A percentile compares a stretch with the other conserved stretches of the same genome.
Evolutionary conservation across 2,329 filamentous ascomycete genomes (phyloP).

Genomic region (Emericellopsis cladophorae): DNA sequence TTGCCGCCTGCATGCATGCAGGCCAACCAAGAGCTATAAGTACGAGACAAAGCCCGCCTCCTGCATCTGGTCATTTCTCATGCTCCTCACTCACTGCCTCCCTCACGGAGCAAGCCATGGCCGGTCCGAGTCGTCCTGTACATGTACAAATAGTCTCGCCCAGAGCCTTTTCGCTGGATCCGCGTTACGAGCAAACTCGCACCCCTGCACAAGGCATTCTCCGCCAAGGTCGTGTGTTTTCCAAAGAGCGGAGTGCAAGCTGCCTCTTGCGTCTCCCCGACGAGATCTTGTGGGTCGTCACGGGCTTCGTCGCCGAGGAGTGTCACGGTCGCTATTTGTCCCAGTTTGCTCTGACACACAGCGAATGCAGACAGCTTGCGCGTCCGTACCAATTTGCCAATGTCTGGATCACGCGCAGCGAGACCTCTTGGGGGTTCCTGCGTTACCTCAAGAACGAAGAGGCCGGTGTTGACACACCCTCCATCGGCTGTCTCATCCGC

Average conservation of each 20-base stretch:
- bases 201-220: background rate
- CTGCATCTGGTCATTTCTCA: too few relatives aligned
- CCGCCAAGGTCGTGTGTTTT: background rate
- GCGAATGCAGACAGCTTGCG: slow-evolving; percentile 1
- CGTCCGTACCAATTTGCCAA: slow-evolving; percentile 1
- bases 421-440: background rate
- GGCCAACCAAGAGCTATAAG: too few relatives aligned
- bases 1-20: too few relatives aligned
- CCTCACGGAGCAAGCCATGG: too few relatives aligned
- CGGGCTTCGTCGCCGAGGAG: background rate
- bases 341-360: background rate
- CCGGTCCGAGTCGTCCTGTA: too few relatives aligned
- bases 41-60: too few relatives aligned
- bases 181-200: slow-evolving; percentile 1
- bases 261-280: background rate
- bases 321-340: background rate
- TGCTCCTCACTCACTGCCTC: too few relatives aligned
- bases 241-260: background rate
- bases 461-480: background rate
- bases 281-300: slow-evolving; percentile 1
- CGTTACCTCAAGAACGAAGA: slow-evolving; percentile 1
- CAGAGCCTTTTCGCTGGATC: background rate
- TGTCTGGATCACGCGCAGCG: background rate
- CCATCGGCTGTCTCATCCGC: background rate
- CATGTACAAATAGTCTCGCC: background rate